phyloP scores from a whole-genome alignment of 2,329 filamentous ascomycete species.

The Arthroderma sp. region DNA sequence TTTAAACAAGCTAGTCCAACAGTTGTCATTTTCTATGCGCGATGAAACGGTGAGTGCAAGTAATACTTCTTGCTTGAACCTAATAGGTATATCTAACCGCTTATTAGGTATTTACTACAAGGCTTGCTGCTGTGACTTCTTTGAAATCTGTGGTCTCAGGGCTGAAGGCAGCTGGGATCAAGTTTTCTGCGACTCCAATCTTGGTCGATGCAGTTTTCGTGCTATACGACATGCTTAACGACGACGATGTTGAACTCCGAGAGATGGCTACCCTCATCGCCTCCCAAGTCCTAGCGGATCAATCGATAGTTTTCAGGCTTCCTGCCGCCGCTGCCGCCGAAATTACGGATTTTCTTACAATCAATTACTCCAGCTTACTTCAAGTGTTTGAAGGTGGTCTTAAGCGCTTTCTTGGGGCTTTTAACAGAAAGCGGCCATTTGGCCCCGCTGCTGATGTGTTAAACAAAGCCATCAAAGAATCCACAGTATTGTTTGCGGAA shows the following conservation, averaged over 20 bases:
- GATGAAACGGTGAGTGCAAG: slow-evolving; percentile 32
- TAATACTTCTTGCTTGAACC: not conserved
- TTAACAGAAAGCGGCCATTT: slow-evolving; percentile 16
- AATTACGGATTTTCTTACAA: slow-evolving; percentile 27
- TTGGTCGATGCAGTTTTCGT: slow-evolving; percentile 50
- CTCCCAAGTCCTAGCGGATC: slow-evolving; percentile 26
- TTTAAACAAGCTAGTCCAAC: slow-evolving; percentile 24
- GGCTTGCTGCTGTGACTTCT: slow-evolving; percentile 28
- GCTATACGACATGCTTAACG: slow-evolving; percentile 65
- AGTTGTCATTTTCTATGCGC: slow-evolving; percentile 28
- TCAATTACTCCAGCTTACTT: slow-evolving; percentile 24
- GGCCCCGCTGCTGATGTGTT: slow-evolving; percentile 23
- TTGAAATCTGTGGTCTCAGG: slow-evolving; percentile 32
- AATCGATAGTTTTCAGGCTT: slow-evolving; percentile 20
- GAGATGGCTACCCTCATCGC: slow-evolving; percentile 43
- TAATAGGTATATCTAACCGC: not conserved
- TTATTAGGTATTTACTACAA: slow-evolving; percentile 29
- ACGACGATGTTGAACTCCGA: slow-evolving; percentile 85
- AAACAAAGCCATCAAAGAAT: slow-evolving; percentile 26
- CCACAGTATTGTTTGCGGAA: slow-evolving; percentile 56
- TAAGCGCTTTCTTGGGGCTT: slow-evolving; percentile 28
- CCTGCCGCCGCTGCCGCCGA: slow-evolving; percentile 39
- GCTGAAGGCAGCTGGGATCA: slow-evolving; percentile 22
- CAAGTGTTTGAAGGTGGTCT: slow-evolving; percentile 28
- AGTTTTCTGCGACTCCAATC: slow-evolving; percentile 17